Evolutionary conservation across 371 early-diverging fungal genomes (phyloP), one percentile per base, ranked within the genome.

Genomic region (Cokeromyces recurvatus): DNA sequence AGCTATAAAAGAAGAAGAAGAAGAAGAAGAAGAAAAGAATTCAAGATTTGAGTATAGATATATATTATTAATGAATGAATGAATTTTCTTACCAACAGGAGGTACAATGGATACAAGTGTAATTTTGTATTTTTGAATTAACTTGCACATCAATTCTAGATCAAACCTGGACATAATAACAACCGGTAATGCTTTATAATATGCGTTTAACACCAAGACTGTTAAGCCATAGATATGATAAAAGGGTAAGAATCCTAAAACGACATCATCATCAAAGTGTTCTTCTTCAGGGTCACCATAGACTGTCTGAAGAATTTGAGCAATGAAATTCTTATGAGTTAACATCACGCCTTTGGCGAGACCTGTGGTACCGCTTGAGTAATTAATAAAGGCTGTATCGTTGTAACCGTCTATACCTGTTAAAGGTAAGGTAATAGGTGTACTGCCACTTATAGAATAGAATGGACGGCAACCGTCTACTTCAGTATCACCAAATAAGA

Each of bases 301-400:
- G 15, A 43, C 41, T 1, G 57, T 56, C 15, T 46, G 45, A 17
- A 64, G 16, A 11, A 62, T 45, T 48, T 68, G 69, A 1, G 71
- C 43, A 43, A 60, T 40, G 10, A 55, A 51, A 22, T 61, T 61
- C 8, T 32, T 35, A 29, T 73, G 74, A 7, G 59, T 69, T 6
- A 73, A 48, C 67, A 69, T 67, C 9, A 66, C 67, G 20, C 81
- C 73, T 47, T 81, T 82, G 23, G 78, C 74, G 24, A 66, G 48
- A 59, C 92, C 93, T 0, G 94, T 92, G 6, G 94, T 95, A 22
- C 95, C 95, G 27, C 87, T 86, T 11, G 90, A 90, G 71, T 87
- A 95, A 64, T 89, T 89, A 34, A 95, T 72, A 50, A 86, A 88
- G 5, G 92, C 91, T 19, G 87, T 57, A 17, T 76, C 78, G 8